Base-by-base conservation (phyloP, 1,139 yeast genomes). In the Nematodospora anomalae region DNA sequence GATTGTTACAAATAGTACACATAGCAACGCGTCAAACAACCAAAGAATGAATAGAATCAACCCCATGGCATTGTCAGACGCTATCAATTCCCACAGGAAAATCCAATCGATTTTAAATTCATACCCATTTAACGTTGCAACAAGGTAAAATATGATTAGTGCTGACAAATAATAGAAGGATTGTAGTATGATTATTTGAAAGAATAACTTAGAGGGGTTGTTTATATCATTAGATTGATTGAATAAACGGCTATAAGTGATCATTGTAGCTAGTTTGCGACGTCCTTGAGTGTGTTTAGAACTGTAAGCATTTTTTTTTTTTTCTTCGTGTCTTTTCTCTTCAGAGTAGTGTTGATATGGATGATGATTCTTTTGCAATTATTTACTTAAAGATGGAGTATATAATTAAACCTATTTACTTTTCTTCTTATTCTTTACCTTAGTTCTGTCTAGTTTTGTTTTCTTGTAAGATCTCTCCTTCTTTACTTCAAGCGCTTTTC, bases 1-100 rank as follows among this genome's bases (percentile, higher is more conserved):
- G 4, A 89, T 64, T 1, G 96, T 87, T 53, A 92, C 80, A 52
- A 88, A 88, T 12, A 87, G 61, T 2, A 89, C 96, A 52, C 90
- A 82, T 13, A 83, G 58, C 36, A 84, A 67, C 1, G 96, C 74
- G 56, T 86, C 95, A 38, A 87, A 62, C 10, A 90, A 67, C 97
- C 97, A 90, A 43, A 89, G 60, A 10, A 75, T 60, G 32, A 83
- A 76, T 32, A 90, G 62, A 0, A 84, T 79, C 56, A 89, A 67
- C 0, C 97, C 97, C 60, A 85, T 65, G 2, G 95, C 80, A 51
- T 88, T 88, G 39, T 84, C 87, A 47, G 80, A 68, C 8, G 88
- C 72, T 3, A 90, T 78, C 27, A 78, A 64, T 46, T 79, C 78
- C 95, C 96, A 89, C 45, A 87, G 81, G 50, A 89, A 84, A n/a